Conservation (phyloP, 257 asterid species). For the Paraleonurus japonicus region DNA sequence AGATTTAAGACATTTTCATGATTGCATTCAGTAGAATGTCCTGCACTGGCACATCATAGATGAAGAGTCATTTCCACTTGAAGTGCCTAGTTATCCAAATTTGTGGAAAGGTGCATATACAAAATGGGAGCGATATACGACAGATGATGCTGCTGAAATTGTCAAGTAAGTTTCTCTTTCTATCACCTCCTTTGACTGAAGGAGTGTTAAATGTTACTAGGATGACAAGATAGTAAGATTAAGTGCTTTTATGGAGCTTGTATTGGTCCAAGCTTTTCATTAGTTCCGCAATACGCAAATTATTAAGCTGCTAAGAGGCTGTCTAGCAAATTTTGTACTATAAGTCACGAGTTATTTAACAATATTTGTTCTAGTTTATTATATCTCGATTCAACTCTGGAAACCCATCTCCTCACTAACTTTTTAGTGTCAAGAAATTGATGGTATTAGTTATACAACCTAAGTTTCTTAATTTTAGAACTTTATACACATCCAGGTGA, state of each 20-base stretch:
- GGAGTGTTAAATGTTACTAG: conserved; percentile 18
- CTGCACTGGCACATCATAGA: conserved; percentile 98
- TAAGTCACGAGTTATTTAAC: not conserved
- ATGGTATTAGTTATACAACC: conserved; percentile 7
- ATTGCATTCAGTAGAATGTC: conserved; percentile 79
- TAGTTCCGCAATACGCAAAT: not conserved
- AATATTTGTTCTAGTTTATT: not conserved
- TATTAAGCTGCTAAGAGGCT: not conserved
- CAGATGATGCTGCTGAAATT: conserved; percentile 81
- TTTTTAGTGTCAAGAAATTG: conserved; percentile 10
- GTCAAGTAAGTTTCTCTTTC: conserved; percentile 54
- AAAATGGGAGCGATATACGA: conserved; percentile 86
- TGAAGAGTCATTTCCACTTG: conserved; percentile 95
- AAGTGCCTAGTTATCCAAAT: conserved; percentile 81
- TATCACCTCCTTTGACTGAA: conserved; percentile 7
- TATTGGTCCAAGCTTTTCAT: not conserved
- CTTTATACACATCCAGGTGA: conserved; percentile 5
- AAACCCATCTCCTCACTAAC: not conserved
- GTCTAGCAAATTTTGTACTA: conserved; percentile 13
- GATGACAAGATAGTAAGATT: conserved; percentile 1
- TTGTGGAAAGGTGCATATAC: conserved; percentile 93
- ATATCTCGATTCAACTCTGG: not conserved
- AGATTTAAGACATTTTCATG: conserved; percentile 26
- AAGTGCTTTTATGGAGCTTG: not conserved
- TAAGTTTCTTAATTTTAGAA: conserved; percentile 1